These are phyloP conservation scores for Kodamaea laetipori DNA, from an alignment of 805 yeast species.

Conservation along the genomic window DNA sequence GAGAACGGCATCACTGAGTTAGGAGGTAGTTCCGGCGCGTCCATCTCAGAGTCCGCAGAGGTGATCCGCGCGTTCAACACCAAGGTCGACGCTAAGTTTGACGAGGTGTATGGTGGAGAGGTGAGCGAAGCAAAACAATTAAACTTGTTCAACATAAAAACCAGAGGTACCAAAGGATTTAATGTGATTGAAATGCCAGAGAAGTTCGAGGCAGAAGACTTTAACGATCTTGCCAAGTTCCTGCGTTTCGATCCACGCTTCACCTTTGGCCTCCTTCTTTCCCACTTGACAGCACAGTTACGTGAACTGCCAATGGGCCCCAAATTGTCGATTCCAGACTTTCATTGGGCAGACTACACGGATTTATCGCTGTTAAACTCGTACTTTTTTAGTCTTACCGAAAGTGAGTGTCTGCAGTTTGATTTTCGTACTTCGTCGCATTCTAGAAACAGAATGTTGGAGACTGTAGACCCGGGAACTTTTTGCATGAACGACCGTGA, in stretches of 20 bases:
- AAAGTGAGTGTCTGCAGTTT: constrained; percentile 22
- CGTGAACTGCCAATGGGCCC: neutral
- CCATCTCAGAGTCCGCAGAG: constrained; percentile 1
- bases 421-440: constrained; percentile 14
- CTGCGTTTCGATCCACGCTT: constrained; percentile 31
- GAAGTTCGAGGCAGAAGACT: constrained; percentile 14
- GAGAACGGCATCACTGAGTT: neutral
- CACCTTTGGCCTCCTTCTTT: constrained; percentile 25
- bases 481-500: constrained; percentile 31
- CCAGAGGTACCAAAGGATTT: constrained; percentile 7
- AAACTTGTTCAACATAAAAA: constrained; percentile 4
- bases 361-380: constrained; percentile 26
- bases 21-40: neutral
- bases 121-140: neutral
- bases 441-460: neutral
- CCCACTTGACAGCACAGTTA: constrained; percentile 5
- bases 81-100: neutral
- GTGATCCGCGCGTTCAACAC: constrained; percentile 8
- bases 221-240: constrained; percentile 12
- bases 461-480: constrained; percentile 11
- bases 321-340: constrained; percentile 19
- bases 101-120: neutral
- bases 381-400: constrained; percentile 17
- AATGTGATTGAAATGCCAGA: constrained; percentile 13
- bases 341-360: constrained; percentile 38